phyloP scores from a whole-genome alignment of 306 rosid genomes.

The Glycine soja region DNA sequence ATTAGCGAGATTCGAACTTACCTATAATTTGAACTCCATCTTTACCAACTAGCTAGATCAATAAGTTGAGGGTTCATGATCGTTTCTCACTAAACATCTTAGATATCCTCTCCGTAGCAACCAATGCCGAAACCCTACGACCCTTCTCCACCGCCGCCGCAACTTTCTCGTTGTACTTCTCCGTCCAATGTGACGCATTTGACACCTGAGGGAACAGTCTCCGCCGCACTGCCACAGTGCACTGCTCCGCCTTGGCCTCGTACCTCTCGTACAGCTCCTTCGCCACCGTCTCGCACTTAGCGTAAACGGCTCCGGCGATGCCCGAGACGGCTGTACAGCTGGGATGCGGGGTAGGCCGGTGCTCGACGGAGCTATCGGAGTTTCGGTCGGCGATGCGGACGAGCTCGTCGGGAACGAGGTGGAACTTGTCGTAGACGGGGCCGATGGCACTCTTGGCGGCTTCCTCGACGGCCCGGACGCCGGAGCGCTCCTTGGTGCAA shows the following conservation, averaged over 20 bases:
- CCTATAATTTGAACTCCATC: no score
- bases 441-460: slow-evolving; percentile 40
- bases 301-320: slow-evolving; percentile 50
- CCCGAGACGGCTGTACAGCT: background rate
- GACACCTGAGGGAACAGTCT: background rate
- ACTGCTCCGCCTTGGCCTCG: background rate
- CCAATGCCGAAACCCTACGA: background rate
- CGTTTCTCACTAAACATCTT: background rate
- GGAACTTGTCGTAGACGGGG: slow-evolving; percentile 45
- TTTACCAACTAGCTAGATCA: no score
- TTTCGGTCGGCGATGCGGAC: slow-evolving; percentile 44
- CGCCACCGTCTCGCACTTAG: slow-evolving; percentile 59
- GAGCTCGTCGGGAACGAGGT: slow-evolving; percentile 49
- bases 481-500: slow-evolving; percentile 36
- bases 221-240: background rate
- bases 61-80: no score
- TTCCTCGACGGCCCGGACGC: slow-evolving; percentile 48
- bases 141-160: background rate
- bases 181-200: background rate
- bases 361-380: slow-evolving; percentile 29
- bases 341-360: slow-evolving; percentile 56
- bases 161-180: background rate
- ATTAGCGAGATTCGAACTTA: no score
- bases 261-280: slow-evolving; percentile 25
- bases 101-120: no score